Conservation (phyloP, 441 rosid genomes). For the Croton setiger region DNA sequence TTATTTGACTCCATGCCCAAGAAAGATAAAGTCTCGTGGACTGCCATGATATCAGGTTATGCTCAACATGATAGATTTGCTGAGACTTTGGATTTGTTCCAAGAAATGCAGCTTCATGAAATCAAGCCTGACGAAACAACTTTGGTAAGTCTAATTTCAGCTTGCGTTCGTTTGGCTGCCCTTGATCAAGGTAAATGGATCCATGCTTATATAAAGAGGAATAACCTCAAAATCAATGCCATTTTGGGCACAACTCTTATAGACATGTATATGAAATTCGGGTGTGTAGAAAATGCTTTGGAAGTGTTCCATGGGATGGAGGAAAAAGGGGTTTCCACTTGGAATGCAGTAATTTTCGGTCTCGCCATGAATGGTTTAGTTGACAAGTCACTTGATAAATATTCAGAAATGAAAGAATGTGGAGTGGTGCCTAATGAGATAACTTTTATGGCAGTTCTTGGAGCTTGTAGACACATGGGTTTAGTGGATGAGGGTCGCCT, state of each 20-base stretch:
- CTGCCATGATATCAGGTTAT: slow-evolving; percentile 55
- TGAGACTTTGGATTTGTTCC: slow-evolving; percentile 44
- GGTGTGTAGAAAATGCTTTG: slow-evolving; percentile 50
- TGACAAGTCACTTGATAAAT: slow-evolving; percentile 41
- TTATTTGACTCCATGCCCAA: slow-evolving; percentile 50
- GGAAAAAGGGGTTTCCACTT: slow-evolving; percentile 49
- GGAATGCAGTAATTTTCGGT: slow-evolving; percentile 60
- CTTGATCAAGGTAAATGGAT: slow-evolving; percentile 55
- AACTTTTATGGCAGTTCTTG: slow-evolving; percentile 55
- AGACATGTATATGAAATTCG: slow-evolving; percentile 64
- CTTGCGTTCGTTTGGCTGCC: slow-evolving; percentile 54
- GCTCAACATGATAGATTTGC: slow-evolving; percentile 39
- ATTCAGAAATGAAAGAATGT: slow-evolving; percentile 44
- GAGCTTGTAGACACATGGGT: slow-evolving; percentile 64
- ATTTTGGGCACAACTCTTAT: slow-evolving; percentile 50
- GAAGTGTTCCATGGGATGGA: slow-evolving; percentile 42
- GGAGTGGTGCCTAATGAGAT: slow-evolving; percentile 50
- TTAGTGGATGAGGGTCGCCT: slow-evolving; percentile 46
- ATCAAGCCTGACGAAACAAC: slow-evolving; percentile 44
- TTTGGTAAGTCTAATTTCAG: slow-evolving; percentile 47
- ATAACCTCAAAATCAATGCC: slow-evolving; percentile 36
- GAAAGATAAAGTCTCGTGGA: slow-evolving; percentile 54
- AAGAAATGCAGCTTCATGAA: slow-evolving; percentile 45
- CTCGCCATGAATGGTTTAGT: slow-evolving; percentile 51
- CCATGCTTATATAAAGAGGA: slow-evolving; percentile 44